Conservation (phyloP, 495 filamentous ascomycete genomes). For the Bombardia bombarda region DNA sequence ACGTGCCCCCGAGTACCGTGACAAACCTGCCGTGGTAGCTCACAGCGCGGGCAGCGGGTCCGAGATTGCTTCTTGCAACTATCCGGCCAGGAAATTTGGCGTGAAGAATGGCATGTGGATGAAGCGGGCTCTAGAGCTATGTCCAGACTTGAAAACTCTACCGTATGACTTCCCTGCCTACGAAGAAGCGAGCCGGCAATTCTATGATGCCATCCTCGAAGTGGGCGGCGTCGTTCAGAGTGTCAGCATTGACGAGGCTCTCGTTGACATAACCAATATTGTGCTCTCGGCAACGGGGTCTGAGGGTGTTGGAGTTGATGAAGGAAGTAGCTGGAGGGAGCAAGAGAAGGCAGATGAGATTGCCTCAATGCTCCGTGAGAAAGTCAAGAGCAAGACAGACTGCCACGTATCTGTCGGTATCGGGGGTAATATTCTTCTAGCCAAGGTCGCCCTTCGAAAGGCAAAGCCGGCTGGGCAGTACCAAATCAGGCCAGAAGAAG, state of each 20-base stretch:
- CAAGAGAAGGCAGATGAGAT: conserved; percentile 74
- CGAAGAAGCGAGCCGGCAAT: conserved; percentile 80
- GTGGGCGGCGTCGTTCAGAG: conserved; percentile 83
- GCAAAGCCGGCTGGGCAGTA: conserved; percentile 94
- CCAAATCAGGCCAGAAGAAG: conserved; percentile 71
- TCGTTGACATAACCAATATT: conserved; percentile 65
- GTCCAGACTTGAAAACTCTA: conserved; percentile 74
- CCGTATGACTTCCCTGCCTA: conserved; percentile 93
- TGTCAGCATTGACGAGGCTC: conserved; percentile 91
- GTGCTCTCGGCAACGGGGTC: conserved; percentile 61
- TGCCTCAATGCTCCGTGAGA: conserved; percentile 54
- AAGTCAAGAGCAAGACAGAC: conserved; percentile 63
- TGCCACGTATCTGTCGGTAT: conserved; percentile 94
- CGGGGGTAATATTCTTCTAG: conserved; percentile 80
- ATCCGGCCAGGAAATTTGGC: conserved; percentile 74
- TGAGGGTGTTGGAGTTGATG: conserved; percentile 56
- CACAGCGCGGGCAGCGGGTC: conserved; percentile 79
- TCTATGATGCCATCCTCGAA: conserved; percentile 77
- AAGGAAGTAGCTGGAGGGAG: conserved; percentile 72
- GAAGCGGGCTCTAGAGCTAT: conserved; percentile 76
- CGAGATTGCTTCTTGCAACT: conserved; percentile 97
- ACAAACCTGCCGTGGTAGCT: conserved; percentile 84
- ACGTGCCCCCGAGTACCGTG: conserved; percentile 57
- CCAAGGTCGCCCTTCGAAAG: conserved; percentile 82
- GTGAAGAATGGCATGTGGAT: conserved; percentile 99